These are phyloP conservation scores for Yarrowia hollandica DNA, from an alignment of 805 yeast genomes.

Conservation along the genomic window DNA sequence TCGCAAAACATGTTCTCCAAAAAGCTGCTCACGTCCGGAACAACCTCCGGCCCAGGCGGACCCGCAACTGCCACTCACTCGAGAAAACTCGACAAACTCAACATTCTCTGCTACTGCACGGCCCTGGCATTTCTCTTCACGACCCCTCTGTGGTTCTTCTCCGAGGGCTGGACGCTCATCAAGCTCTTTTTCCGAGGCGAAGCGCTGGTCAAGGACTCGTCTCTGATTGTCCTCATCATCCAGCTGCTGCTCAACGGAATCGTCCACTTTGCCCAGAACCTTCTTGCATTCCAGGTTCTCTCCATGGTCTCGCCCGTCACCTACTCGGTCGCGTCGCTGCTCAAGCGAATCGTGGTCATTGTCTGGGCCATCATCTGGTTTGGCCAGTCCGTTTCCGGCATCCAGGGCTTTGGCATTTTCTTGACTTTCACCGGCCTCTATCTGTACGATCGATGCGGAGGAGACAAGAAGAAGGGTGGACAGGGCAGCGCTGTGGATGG, in stretches of 20 bases:
- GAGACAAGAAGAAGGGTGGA: conserved; percentile 36
- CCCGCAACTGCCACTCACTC: conserved; percentile 15
- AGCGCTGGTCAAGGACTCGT: conserved; percentile 18
- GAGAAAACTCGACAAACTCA: conserved; percentile 72
- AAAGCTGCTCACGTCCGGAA: conserved; percentile 58
- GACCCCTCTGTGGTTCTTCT: conserved; percentile 66
- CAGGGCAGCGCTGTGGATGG: conserved; percentile 25
- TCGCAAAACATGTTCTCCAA: conserved; percentile 86
- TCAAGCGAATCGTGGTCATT: conserved; percentile 85
- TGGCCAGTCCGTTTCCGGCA: conserved; percentile 46
- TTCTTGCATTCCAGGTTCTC: conserved; percentile 76
- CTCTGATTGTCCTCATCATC: conserved; percentile 8
- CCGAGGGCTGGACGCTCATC: conserved; percentile 50
- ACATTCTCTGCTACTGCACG: conserved; percentile 79
- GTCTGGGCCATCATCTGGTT: conserved; percentile 70
- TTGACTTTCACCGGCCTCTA: conserved; percentile 46
- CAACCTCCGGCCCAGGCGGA: conserved; percentile 27
- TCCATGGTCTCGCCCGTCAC: conserved; percentile 82
- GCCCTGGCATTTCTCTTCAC: conserved; percentile 68
- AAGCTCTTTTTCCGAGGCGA: conserved; percentile 30
- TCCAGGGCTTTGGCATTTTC: conserved; percentile 47
- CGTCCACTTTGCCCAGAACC: conserved; percentile 75
- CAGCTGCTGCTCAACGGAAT: conserved; percentile 65
- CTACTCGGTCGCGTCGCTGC: conserved; percentile 81
- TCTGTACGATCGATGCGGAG: conserved; percentile 47